A percentile compares a stretch with the other conserved stretches of the same genome.
Evolutionary conservation across 1,284 basidiomycete genomes (phyloP).

Genomic region (Microbotryum scabiosae): DNA sequence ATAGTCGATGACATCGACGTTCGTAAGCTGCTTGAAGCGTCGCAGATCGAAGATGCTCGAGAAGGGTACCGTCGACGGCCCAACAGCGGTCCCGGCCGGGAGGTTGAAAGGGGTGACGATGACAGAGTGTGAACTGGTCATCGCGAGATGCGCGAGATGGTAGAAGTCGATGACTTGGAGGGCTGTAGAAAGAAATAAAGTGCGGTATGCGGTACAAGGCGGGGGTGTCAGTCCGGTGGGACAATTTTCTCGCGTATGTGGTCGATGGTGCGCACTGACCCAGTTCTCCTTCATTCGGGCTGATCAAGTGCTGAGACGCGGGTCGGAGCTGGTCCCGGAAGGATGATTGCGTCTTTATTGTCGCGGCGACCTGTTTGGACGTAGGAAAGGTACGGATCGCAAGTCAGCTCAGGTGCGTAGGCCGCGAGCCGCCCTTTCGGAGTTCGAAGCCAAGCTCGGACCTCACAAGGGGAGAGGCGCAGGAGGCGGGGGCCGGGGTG

Average conservation of each 20-base stretch:
- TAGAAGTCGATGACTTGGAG: slow-evolving; percentile 28
- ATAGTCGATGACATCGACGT: slow-evolving; percentile 21
- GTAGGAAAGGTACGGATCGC: no score
- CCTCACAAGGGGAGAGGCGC: no score
- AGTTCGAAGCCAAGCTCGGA: no score
- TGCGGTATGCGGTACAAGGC: no score
- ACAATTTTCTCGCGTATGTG: not conserved
- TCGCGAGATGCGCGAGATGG: slow-evolving; percentile 23
- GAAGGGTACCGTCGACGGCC: slow-evolving; percentile 4
- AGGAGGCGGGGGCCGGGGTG: no score
- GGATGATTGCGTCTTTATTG: not conserved
- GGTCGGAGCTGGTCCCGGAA: slow-evolving; percentile 24
- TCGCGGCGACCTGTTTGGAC: no score
- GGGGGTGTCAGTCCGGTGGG: no score
- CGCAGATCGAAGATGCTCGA: slow-evolving; percentile 23
- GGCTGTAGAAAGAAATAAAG: slow-evolving; percentile 3
- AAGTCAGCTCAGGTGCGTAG: no score
- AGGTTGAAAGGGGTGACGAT: slow-evolving; percentile 19
- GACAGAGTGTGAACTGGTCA: slow-evolving; percentile 14
- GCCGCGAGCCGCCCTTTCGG: no score
- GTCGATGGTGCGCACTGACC: not conserved
- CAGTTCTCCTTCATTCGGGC: slow-evolving; percentile 21
- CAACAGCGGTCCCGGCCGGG: not conserved
- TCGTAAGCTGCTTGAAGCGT: slow-evolving; percentile 15
- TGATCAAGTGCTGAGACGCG: slow-evolving; percentile 19